Evolutionary conservation across 2,329 filamentous ascomycete species (phyloP), one percentile per base, ranked within the genome.

Genomic region (Thielaviopsis punctulata): DNA sequence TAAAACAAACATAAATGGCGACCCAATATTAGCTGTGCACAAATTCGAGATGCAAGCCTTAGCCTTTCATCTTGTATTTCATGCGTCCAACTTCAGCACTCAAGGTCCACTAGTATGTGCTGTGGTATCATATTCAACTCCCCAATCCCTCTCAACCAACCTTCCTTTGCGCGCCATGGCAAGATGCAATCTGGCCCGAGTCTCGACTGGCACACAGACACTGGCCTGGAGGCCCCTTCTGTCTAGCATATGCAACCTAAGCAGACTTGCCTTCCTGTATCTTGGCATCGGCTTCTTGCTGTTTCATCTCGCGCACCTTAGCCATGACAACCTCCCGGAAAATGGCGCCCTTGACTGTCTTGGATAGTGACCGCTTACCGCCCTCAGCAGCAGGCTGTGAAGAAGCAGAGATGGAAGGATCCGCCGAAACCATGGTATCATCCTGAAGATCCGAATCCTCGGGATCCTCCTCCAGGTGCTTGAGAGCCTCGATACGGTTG

Each of bases 261-360:
- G 50, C 33, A 4, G 50, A 47, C 30, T 50, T 55, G 43, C 64
- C 72, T 63, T 73, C 72, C 61, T 72, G 67, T 19, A 72, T 70
- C 58, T 75, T 71, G 60, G 81, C 70, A 59, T 84, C 73, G 27
- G 77, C 77, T 63, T 89, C 81, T 63, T 94, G 84, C 60, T 89
- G 83, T 73, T 93, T 93, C 77, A 86, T 84, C 67, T 95, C 89
- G 55, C 84, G 79, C 45, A 95, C 87, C 71, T 95, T 96, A 58
- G 89, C 90, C 54, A 95, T 72, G 13, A 95, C 90, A 12, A 96
- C 86, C 66, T 95, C 90, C 60, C 86, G 79, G 78, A 96, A 95
- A 61, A 96, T 93, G 56, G 86, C 77, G 54, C 77, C 71, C 62
- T 76, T 75, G 58, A 78, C 68, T 55, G 73, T 66, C 60, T 69